These are phyloP conservation scores for Glycine tomentella DNA, from an alignment of 306 rosid species.

Conservation along the genomic window DNA sequence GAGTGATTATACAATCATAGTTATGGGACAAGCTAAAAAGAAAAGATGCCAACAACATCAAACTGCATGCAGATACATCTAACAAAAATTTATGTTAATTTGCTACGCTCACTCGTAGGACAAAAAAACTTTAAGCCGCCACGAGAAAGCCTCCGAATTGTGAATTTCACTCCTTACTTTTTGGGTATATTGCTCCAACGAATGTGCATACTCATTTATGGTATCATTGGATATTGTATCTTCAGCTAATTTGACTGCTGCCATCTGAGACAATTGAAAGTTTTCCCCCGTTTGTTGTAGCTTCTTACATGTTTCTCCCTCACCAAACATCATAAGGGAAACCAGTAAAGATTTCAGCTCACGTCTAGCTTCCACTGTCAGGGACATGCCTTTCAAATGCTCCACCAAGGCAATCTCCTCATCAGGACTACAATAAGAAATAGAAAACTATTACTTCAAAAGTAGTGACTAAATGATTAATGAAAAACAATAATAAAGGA, in stretches of 20 bases:
- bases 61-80: slow-evolving; percentile 17
- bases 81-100: background rate
- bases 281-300: slow-evolving; percentile 81
- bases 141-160: slow-evolving; percentile 73
- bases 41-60: slow-evolving; percentile 32
- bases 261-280: slow-evolving; percentile 84
- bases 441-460: slow-evolving; percentile 17
- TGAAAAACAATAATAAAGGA: slow-evolving; percentile 15
- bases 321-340: slow-evolving; percentile 82
- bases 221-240: slow-evolving; percentile 68
- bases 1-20: slow-evolving; percentile 13
- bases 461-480: slow-evolving; percentile 3
- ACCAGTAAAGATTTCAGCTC: slow-evolving; percentile 84
- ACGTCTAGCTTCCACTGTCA: slow-evolving; percentile 63
- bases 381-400: slow-evolving; percentile 87
- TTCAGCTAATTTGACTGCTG: slow-evolving; percentile 82
- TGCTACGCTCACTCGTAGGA: slow-evolving; percentile 36
- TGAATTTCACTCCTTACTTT: slow-evolving; percentile 63
- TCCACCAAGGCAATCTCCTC: slow-evolving; percentile 93
- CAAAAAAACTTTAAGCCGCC: slow-evolving; percentile 71
- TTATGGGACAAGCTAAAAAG: slow-evolving; percentile 28
- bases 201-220: slow-evolving; percentile 74
- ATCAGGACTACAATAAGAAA: slow-evolving; percentile 71
- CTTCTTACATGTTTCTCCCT: slow-evolving; percentile 81
- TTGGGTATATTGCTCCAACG: slow-evolving; percentile 72